A percentile compares a stretch with the other conserved stretches of the same genome.
Conservation (phyloP, 192 early-diverging fungal genomes). For the Podila epigama region DNA sequence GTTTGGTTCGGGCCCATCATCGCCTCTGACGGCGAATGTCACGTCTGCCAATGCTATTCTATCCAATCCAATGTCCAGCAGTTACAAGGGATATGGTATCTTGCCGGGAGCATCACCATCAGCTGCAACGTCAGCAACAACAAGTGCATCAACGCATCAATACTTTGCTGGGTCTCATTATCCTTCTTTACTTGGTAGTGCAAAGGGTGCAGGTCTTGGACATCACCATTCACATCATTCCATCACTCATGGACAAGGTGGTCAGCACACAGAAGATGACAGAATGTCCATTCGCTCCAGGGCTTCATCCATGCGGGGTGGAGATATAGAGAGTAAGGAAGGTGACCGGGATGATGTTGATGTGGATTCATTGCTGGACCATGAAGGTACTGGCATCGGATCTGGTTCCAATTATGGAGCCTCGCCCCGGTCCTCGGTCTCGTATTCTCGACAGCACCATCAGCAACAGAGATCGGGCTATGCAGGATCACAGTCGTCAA, state of each 20-base stretch:
- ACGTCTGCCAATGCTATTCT: constrained; percentile 20
- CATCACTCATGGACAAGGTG: not conserved
- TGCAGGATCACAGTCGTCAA: not conserved
- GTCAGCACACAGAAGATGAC: constrained; percentile 15
- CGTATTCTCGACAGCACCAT: not conserved
- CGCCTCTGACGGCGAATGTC: constrained; percentile 17
- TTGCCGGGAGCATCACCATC: constrained; percentile 32
- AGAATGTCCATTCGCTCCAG: constrained; percentile 27
- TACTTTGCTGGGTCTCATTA: constrained; percentile 29
- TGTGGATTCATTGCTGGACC: not conserved
- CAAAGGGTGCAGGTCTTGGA: not conserved
- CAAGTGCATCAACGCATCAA: constrained; percentile 29
- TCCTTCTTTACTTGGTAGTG: not conserved
- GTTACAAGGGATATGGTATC: constrained; percentile 31
- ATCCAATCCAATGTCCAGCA: constrained; percentile 25
- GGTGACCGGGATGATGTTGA: not conserved
- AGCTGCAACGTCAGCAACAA: constrained; percentile 1
- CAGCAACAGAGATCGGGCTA: not conserved
- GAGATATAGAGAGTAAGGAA: too few relatives aligned
- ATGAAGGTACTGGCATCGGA: not conserved
- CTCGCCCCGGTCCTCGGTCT: not conserved
- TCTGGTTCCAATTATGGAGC: not conserved
- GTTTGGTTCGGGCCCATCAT: constrained; percentile 41
- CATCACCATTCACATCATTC: constrained; percentile 4
- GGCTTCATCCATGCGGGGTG: constrained; percentile 13